phyloP scores from a whole-genome alignment of 306 rosid species.

The Styphnolobium japonicum region DNA sequence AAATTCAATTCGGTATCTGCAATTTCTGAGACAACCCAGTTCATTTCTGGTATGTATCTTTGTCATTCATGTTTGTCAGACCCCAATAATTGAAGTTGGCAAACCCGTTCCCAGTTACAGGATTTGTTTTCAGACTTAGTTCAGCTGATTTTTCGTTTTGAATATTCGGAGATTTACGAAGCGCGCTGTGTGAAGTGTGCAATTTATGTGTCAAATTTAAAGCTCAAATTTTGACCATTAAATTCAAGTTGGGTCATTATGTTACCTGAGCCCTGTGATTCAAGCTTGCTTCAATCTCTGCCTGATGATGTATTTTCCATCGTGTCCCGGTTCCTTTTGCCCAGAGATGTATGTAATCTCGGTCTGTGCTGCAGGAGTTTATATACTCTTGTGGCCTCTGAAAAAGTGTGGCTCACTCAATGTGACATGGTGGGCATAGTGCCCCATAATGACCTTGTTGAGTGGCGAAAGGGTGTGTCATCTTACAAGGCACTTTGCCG shows the following conservation, averaged over 20 bases:
- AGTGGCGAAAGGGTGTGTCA: slow-evolving; percentile 60
- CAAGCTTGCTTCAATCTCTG: slow-evolving; percentile 50
- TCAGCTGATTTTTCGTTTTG: no score
- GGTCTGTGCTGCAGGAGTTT: slow-evolving; percentile 60
- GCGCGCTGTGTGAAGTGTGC: no score
- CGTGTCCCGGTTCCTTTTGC: slow-evolving; percentile 51
- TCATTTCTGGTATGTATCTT: slow-evolving; percentile 11
- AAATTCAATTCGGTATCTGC: no score
- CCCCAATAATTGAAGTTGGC: slow-evolving; percentile 14
- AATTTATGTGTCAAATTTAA: neutral
- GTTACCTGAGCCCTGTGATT: slow-evolving; percentile 48
- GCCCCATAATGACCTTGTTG: slow-evolving; percentile 45
- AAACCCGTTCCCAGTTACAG: no score
- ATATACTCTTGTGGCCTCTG: slow-evolving; percentile 41
- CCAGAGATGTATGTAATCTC: slow-evolving; percentile 65
- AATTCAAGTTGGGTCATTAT: slow-evolving; percentile 18
- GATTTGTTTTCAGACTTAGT: no score
- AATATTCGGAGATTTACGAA: neutral
- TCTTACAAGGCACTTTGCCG: slow-evolving; percentile 79
- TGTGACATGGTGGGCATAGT: slow-evolving; percentile 55
- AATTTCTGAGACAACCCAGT: slow-evolving; percentile 15
- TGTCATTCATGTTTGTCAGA: neutral
- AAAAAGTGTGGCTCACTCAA: slow-evolving; percentile 70
- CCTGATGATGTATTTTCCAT: slow-evolving; percentile 62
- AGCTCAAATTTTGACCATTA: neutral